These are phyloP conservation scores for Rhexocercosporidium sp. DNA, from an alignment of 2,329 filamentous ascomycete genomes.

Conservation along the genomic window DNA sequence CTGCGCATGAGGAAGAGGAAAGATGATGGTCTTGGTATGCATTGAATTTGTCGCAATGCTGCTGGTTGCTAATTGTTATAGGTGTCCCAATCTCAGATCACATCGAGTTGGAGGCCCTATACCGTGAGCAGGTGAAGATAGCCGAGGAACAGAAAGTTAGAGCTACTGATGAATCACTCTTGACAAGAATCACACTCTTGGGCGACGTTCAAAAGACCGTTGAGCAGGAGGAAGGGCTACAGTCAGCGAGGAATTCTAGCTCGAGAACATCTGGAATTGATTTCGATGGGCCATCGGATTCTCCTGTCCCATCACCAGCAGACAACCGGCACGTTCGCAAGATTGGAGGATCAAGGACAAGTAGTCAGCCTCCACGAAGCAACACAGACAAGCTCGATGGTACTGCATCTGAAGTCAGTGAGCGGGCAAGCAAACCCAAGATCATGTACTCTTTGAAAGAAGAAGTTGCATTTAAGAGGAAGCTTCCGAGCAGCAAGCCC, in stretches of 20 bases:
- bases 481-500: constrained; percentile 48
- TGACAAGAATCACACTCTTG: constrained; percentile 29
- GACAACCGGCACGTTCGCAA: constrained; percentile 39
- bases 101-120: constrained; percentile 33
- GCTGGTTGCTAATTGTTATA: constrained; percentile 21
- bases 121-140: constrained; percentile 40
- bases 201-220: constrained; percentile 27
- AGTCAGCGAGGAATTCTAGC: constrained; percentile 33
- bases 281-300: constrained; percentile 40
- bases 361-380: constrained; percentile 40
- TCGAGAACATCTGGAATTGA: constrained; percentile 36
- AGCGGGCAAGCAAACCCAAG: constrained; percentile 47
- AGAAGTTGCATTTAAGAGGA: constrained; percentile 70
- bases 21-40: constrained; percentile 24
- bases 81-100: constrained; percentile 35
- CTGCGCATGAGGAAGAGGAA: constrained; percentile 21
- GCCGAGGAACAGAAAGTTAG: constrained; percentile 34
- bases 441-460: constrained; percentile 65
- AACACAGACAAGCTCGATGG: constrained; percentile 30
- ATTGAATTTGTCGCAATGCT: neutral
- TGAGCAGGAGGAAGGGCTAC: constrained; percentile 33
- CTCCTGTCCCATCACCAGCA: constrained; percentile 40
- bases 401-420: constrained; percentile 32
- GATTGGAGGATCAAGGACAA: constrained; percentile 34
- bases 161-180: constrained; percentile 18